Base-by-base conservation (phyloP, 225 moss, liverwort and hornwort species). In the Neckera pumila region DNA sequence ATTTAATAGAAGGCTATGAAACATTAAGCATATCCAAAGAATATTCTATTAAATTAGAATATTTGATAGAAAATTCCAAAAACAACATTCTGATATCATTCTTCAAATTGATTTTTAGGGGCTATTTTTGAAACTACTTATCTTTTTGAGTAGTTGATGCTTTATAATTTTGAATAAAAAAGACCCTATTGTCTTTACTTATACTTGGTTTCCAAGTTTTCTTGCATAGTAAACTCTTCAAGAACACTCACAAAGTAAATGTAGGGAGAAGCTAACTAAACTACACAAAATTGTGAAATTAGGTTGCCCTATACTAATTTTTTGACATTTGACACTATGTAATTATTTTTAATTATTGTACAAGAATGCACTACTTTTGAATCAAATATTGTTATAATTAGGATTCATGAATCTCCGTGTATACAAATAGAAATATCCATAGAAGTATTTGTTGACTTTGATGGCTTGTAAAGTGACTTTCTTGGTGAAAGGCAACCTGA, bases 61-160 rank as follows among this genome's bases (percentile, higher is more conserved):
- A 56, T 16, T 0, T n/a, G 0, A 16, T 0, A 56, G 0, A 78
- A 56, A 56, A n/a, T n/a, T 26, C 1, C 0, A 26, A n/a, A 0
- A 14, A 26, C 1, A 14, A 26, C 1, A 17, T 38, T 77, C 0
- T 77, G 0, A 8, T 3, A n/a, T n/a, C n/a, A 15, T 25, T 57
- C 0, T 78, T 2, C 1, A 18, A 16, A n/a, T 25, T 7, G 3
- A 10, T 17, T 57, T 36, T 6, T 6, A 10, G 2, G 1, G 12
- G 0, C 9, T 77, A 53, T 36, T 53, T 76, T 23, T 2, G 1
- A 3, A 77, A 54, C 3, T 54, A 21, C 0, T 36, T 36, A 4
- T 10, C 4, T 9, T 76, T 53, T 1, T 2, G 34, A 12, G 1
- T 34, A 13, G 1, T 3, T 53, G 12, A 18, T n/a, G 16, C 10